These are phyloP conservation scores for Leccinum fallax DNA, from an alignment of 1,284 basidiomycete genomes.

Conservation along the genomic window DNA sequence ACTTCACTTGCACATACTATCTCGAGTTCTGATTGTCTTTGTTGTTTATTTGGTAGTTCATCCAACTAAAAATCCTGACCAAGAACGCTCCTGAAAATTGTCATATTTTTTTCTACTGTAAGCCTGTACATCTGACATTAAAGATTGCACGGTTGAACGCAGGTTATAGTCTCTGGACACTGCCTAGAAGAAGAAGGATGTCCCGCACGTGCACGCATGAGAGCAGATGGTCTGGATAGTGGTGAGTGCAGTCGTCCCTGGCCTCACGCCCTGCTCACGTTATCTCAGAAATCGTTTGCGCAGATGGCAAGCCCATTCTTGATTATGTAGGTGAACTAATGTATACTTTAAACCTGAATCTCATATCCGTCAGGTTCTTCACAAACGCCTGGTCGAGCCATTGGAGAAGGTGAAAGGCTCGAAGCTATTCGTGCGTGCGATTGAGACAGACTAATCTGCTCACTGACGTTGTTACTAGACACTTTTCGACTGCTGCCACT, in stretches of 20 bases:
- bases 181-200: conserved; percentile 26
- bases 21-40: not conserved
- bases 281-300: conserved; percentile 24
- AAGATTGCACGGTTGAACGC: not conserved
- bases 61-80: conserved; percentile 33
- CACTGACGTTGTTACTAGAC: conserved; percentile 19
- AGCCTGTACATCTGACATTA: conserved; percentile 3
- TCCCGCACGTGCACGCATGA: conserved; percentile 20
- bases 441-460: not conserved
- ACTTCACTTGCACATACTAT: not conserved
- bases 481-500: conserved; percentile 34
- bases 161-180: conserved; percentile 36
- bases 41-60: conserved; percentile 12
- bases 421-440: conserved; percentile 22
- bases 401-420: conserved; percentile 22
- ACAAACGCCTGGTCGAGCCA: conserved; percentile 22
- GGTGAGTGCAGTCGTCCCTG: conserved; percentile 26
- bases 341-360: not conserved
- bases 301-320: conserved; percentile 24
- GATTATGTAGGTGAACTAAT: conserved; percentile 21
- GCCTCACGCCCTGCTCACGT: conserved; percentile 1
- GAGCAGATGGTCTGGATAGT: conserved; percentile 38
- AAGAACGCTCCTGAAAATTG: conserved; percentile 31
- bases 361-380: conserved; percentile 18
- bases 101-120: conserved; percentile 44